Base-by-base conservation (phyloP, 2,329 filamentous ascomycete species). In the Alternaria novae-zelandiae region DNA sequence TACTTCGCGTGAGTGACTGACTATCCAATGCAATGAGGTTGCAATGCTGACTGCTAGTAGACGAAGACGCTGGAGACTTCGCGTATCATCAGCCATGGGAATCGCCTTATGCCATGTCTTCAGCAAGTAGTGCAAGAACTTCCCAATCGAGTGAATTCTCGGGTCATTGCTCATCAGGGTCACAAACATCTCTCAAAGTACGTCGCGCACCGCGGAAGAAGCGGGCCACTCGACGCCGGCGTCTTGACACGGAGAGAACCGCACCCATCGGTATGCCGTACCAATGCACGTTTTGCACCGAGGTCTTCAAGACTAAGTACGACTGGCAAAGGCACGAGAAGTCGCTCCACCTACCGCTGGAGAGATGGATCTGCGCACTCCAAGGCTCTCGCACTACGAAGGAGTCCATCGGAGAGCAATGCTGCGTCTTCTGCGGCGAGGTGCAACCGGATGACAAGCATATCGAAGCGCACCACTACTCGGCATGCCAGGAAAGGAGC, bases 251-350 rank as follows among this genome's bases (percentile, higher is more conserved):
- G 44, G 62, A 66, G 5, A 61, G 46, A 3, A 54, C 59, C 13
- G 26, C 60, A 21, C 54, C 65, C 3, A 63, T 67, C 7, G 47
- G 60, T 12, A 60, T 71, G 54, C 70, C 71, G 0, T 76, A 69
- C 15, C 73, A 75, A 49, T 75, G 74, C 45, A 76, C 74, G 1
- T 76, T 75, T 25, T 76, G 74, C 47, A 75, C 74, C 0, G 74
- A 76, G 44, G 68, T 66, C 12, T 76, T 76, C 65, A 74, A 70
- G 20, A 74, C 72, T 0, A 76, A 75, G 51, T 70, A 74, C 25
- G 72, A 76, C 30, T 76, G 74, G 74, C 67, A 71, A 30, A 59
- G 74, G 2, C 74, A 76, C n/a, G 74, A 76, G 15, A 76, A 75
- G 28, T 70, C 73, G 1, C 60, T 76, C 2, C 74, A 76, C 50